Conservation (phyloP, 2,329 filamentous ascomycete species). For the Lachnellula arida region DNA sequence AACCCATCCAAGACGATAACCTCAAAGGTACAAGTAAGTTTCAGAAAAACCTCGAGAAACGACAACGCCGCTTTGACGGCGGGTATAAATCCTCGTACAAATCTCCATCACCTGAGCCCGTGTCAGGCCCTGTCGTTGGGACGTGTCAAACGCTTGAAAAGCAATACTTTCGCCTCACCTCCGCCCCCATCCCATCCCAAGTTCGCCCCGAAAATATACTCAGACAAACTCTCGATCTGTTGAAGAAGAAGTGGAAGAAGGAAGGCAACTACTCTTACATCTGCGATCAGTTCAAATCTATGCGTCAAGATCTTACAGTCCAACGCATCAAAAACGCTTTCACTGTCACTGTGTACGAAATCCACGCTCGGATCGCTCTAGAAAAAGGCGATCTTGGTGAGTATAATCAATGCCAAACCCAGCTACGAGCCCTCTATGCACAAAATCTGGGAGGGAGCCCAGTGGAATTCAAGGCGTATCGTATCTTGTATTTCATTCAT, state of each 20-base stretch:
- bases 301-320: constrained; percentile 96
- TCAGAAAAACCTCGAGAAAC: constrained; percentile 79
- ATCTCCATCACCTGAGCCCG: constrained; percentile 53
- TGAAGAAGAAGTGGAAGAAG: constrained; percentile 92
- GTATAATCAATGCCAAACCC: constrained; percentile 99
- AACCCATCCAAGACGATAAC: constrained; percentile 42
- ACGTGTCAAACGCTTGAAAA: constrained; percentile 84
- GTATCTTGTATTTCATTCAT: constrained; percentile 99
- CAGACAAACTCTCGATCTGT: constrained; percentile 75
- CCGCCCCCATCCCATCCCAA: constrained; percentile 79
- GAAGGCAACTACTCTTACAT: constrained; percentile 96
- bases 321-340: constrained; percentile 97
- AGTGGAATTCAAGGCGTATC: constrained; percentile 97
- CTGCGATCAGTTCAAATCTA: constrained; percentile 98
- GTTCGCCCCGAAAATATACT: constrained; percentile 81
- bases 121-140: constrained; percentile 73
- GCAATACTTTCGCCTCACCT: constrained; percentile 88
- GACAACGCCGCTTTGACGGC: constrained; percentile 79
- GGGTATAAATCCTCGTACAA: constrained; percentile 52
- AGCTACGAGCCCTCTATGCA: constrained; percentile 86
- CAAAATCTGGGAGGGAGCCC: constrained; percentile 83
- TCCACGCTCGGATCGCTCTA: constrained; percentile 92
- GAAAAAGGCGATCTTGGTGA: constrained; percentile 99
- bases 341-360: constrained; percentile 94
- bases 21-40: constrained; percentile 75